phyloP scores from a whole-genome alignment of 2,329 filamentous ascomycete species.

The Colletotrichum euphorbiae region DNA sequence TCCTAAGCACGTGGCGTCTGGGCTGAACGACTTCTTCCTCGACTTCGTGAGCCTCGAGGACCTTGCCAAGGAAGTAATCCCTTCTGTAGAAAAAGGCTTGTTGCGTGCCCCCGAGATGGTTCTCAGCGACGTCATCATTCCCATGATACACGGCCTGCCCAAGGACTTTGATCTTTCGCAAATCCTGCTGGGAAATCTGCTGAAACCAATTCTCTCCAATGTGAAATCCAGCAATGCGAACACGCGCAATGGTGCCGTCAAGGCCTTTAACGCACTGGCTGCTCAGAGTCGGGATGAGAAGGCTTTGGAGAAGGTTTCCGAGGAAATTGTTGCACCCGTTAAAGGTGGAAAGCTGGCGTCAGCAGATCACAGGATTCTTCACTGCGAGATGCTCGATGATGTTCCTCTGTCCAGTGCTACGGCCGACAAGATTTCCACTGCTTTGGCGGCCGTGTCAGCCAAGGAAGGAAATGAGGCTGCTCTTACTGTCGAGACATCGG shows the following conservation, averaged over 20 bases:
- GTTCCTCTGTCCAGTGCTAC: conserved; percentile 71
- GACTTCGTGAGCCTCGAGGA: conserved; percentile 81
- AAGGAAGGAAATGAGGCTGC: conserved; percentile 94
- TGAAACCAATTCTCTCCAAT: conserved; percentile 90
- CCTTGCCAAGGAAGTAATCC: conserved; percentile 79
- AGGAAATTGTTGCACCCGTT: conserved; percentile 83
- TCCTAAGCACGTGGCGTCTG: conserved; percentile 77
- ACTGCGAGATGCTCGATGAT: conserved; percentile 82
- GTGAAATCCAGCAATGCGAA: conserved; percentile 87
- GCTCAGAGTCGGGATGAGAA: conserved; percentile 67
- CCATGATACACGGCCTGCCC: conserved; percentile 78
- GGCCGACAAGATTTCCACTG: conserved; percentile 74
- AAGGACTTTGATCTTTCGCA: conserved; percentile 80
- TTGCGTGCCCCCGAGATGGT: conserved; percentile 91
- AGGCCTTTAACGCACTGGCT: conserved; percentile 79
- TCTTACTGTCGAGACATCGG: conserved; percentile 78
- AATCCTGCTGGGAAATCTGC: conserved; percentile 75
- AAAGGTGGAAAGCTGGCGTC: conserved; percentile 86
- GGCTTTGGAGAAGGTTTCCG: conserved; percentile 74
- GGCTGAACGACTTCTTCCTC: conserved; percentile 84
- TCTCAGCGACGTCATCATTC: conserved; percentile 80
- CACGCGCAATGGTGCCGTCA: conserved; percentile 81
- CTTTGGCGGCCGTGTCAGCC: conserved; percentile 74
- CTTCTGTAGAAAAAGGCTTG: conserved; percentile 88
- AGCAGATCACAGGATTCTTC: conserved; percentile 84